These are phyloP conservation scores for Gastrodia elata DNA, from an alignment of 106 monocot genomes.

Conservation along the genomic window DNA sequence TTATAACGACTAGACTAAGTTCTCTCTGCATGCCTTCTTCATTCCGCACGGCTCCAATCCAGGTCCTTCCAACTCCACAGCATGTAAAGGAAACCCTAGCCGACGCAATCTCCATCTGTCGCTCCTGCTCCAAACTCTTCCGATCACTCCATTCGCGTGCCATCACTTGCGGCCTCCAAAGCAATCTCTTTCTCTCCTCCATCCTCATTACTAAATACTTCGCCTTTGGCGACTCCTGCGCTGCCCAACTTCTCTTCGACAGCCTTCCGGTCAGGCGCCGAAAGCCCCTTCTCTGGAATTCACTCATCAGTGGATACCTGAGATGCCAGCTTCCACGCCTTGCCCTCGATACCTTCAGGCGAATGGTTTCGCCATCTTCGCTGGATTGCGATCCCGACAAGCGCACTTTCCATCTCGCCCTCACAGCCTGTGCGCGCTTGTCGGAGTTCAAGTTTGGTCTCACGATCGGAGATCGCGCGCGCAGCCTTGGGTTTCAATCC, in stretches of 20 bases:
- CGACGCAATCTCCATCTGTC: conserved; percentile 18
- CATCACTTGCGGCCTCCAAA: conserved; percentile 36
- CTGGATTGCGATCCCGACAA: conserved; percentile 27
- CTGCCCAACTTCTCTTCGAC: conserved; percentile 34
- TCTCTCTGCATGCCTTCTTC: no score
- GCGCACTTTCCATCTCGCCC: conserved; percentile 42
- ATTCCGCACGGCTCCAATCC: neutral
- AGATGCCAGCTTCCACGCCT: conserved; percentile 10
- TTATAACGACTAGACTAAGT: no score
- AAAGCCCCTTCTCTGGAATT: conserved; percentile 63
- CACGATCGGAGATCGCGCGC: conserved; percentile 16
- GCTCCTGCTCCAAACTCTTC: conserved; percentile 12
- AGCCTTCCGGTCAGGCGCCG: neutral
- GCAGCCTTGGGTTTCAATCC: conserved; percentile 19
- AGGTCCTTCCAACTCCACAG: conserved; percentile 18
- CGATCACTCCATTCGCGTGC: conserved; percentile 28
- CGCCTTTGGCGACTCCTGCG: conserved; percentile 17
- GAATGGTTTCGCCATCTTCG: conserved; percentile 14
- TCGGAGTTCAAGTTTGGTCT: conserved; percentile 34
- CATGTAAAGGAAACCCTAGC: conserved; percentile 57
- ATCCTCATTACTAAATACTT: conserved; percentile 49
- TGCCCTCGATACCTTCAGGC: conserved; percentile 27
- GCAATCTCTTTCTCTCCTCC: conserved; percentile 41
- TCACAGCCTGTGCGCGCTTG: conserved; percentile 39
- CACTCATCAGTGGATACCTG: conserved; percentile 51